These are phyloP conservation scores for Leucocoprinus leucothites DNA, from an alignment of 768 basidiomycete genomes.

Conservation along the genomic window DNA sequence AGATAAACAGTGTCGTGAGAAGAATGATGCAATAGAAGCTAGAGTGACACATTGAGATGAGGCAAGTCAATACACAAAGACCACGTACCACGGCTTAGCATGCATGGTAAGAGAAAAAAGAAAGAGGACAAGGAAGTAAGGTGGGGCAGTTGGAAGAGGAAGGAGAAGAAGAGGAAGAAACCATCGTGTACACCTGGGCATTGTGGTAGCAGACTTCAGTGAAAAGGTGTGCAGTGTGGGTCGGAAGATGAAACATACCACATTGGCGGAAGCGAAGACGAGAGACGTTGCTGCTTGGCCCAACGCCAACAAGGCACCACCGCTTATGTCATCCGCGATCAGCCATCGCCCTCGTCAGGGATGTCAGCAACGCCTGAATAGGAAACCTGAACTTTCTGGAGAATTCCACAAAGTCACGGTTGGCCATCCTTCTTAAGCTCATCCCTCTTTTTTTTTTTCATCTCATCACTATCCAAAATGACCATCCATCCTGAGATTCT, in stretches of 20 bases:
- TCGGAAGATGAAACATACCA: constrained; percentile 41
- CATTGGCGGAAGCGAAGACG: constrained; percentile 28
- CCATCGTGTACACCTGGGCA: constrained; percentile 79
- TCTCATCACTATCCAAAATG: constrained; percentile 28
- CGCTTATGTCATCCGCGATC: constrained; percentile 10
- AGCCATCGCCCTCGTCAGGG: neutral
- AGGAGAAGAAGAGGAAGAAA: constrained; percentile 74
- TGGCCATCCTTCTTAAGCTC: constrained; percentile 17
- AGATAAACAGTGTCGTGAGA: constrained; percentile 77
- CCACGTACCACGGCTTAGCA: constrained; percentile 76
- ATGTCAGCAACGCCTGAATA: constrained; percentile 2
- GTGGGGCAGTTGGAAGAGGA: constrained; percentile 76
- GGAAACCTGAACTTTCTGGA: constrained; percentile 33
- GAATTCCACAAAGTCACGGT: constrained; percentile 31
- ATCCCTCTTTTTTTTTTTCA: constrained; percentile 11
- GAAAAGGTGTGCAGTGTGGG: neutral
- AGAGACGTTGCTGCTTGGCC: neutral
- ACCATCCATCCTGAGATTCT: constrained; percentile 80
- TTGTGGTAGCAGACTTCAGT: constrained; percentile 2
- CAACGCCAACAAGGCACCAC: neutral
- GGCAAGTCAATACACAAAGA: neutral
- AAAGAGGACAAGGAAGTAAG: constrained; percentile 77
- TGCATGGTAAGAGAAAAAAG: constrained; percentile 75
- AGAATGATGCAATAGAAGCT: constrained; percentile 89
- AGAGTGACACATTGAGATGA: constrained; percentile 4